Evolutionary conservation across 805 yeast genomes (phyloP), one percentile per base, ranked within the genome.

Genomic region (Starmera dryadoides): DNA sequence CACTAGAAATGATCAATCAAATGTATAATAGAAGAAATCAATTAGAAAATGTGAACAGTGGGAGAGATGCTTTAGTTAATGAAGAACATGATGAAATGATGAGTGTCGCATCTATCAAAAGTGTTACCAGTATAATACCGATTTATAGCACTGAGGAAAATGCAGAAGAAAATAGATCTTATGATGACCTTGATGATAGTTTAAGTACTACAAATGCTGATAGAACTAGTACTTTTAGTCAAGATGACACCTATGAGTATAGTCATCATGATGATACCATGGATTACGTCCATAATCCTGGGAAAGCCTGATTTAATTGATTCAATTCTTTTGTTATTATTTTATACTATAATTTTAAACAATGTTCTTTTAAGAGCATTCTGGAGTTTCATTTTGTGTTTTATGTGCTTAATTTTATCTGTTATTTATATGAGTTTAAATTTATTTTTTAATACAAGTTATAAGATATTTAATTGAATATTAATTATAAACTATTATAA

Each of bases 1-100:
- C 70, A 2, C 43, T 63, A 38, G 58, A 60, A 28, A 44, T 65
- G 39, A 55, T 66, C 34, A 59, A 61, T 34, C 50, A 63, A 33
- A 62, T 64, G 69, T 54, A 51, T 29, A 32, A 32, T 16, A 21
- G 26, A 32, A 12, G 34, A 12, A 17, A n/a, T 14, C 25, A 19
- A n/a, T 14, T 12, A 12, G 34, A 21, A n/a, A 14, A 20, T 12
- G 9, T 32, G 16, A 20, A 12, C 23, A 32, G n/a, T 19, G 23
- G 16, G 5, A 19, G 19, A 25, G 25, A 21, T 4, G 2, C 26
- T 8, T 21, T 21, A 12, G 29, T 14, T 16, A n/a, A 4, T 17
- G 35, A 21, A 9, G 34, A 33, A 17, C 42, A 37, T 2, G 56
- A 50, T 36, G 45, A 49, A 8, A 44, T 41, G 4, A 50, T 52